Base-by-base conservation (phyloP, 2,329 filamentous ascomycete species). In the Tolypocladium pustulatum region DNA sequence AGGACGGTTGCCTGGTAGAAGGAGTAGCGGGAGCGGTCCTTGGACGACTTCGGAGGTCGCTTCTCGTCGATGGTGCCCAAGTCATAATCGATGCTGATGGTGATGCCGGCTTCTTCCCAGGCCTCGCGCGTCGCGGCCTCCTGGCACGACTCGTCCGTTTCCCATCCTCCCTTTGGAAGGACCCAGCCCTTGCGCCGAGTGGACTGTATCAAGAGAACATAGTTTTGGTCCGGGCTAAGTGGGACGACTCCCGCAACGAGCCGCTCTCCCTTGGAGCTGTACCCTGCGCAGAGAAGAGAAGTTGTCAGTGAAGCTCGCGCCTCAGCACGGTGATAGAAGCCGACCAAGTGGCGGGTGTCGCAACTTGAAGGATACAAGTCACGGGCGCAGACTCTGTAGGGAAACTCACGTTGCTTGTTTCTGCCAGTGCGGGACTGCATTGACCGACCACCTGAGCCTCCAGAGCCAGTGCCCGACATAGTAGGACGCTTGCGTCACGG, bases 51-150 rank as follows among this genome's bases (percentile, higher is more conserved):
- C 41, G 90, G 90, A 8, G 90, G 82, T 59, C 91, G 85, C 71
- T 86, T 89, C 75, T 99, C 94, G 58, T 86, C 78, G 66, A 99
- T 96, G 63, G 88, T 82, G 63, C 92, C 92, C 56, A 99, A 82
- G 72, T 96, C 91, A 71, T 87, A 88, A 67, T 88, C 86, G 72
- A 97, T 87, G 60, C 84, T 87, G 73, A 93, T 89, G 67, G 89
- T 81, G 68, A 97, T 95, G 68, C 94, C 94, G 49, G 92, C 94
- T 77, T 97, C 94, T 77, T 97, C 94, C 94, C 94, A 97, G 61
- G 94, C 94, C 75, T 99, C 94, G 65, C 94, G 79, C 79, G 88
- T 75, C 58, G 94, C 94, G 59, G 94, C 90, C 71, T 93, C 84
- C 62, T 88, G 85, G 63, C 90, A 94, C 62, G 87, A 84, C 76